phyloP scores from a whole-genome alignment of 257 asterid species.

The Ligustrum vulgare region DNA sequence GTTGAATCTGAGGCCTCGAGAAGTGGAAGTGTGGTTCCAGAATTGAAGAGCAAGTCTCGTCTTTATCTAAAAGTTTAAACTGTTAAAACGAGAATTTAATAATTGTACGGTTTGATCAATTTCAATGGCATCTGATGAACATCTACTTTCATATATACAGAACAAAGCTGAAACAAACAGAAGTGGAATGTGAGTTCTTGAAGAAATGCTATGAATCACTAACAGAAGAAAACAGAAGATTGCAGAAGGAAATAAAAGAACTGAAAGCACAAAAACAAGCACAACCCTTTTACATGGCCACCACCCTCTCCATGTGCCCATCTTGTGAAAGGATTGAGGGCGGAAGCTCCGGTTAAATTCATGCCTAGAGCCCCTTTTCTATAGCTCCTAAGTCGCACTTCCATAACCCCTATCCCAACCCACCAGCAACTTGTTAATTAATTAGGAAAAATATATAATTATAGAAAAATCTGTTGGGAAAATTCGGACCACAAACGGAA shows the following conservation, averaged over 20 bases:
- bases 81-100: too few species aligned
- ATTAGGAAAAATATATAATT: background rate
- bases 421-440: constrained; percentile 48
- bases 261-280: constrained; percentile 24
- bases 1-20: constrained; percentile 77
- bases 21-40: constrained; percentile 97
- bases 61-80: too few species aligned
- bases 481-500: too few species aligned
- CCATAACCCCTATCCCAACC: constrained; percentile 41
- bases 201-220: constrained; percentile 28
- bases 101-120: background rate
- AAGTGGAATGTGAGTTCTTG: constrained; percentile 27
- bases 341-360: constrained; percentile 18
- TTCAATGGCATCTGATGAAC: background rate
- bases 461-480: too few species aligned
- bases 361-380: constrained; percentile 33
- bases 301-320: constrained; percentile 17
- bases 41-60: constrained; percentile 72
- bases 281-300: constrained; percentile 19
- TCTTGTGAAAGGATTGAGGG: constrained; percentile 27
- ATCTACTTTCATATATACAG: constrained; percentile 5
- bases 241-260: constrained; percentile 31
- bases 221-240: constrained; percentile 29
- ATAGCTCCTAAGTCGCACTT: constrained; percentile 45
- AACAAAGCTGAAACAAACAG: constrained; percentile 39